Base-by-base conservation (phyloP, 2,329 filamentous ascomycete genomes). In the Fusarium paranaense region DNA sequence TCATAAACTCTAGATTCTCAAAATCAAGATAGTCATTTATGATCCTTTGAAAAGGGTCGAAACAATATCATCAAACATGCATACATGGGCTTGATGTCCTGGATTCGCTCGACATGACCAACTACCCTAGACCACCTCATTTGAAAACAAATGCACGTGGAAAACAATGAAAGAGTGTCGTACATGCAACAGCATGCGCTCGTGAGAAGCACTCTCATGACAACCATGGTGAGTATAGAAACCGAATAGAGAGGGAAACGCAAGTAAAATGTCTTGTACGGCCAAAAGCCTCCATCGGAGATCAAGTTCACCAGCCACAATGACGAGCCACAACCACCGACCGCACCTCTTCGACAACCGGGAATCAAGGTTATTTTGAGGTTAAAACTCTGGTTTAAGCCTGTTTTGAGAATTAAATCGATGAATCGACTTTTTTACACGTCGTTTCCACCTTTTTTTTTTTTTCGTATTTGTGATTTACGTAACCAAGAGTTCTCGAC, bases 311-410 rank as follows among this genome's bases (percentile, higher is more conserved):
- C 45, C 16, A 50, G 45, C 45, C 45, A 50, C 45, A 30, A 18
- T n/a, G 16, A 30, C 16, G 8, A 50, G 45, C 25, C 45, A 50
- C 45, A 50, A 16, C 8, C 9, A 4, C 16, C 45, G 18, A 30
- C 45, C 16, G 16, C 25, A 50, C 25, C 45, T 50, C 16, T 10
- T 50, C 16, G 6, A 18, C 25, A 30, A 30, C 2, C 10, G 4
- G 2, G 16, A 30, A 50, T 50, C 45, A 50, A 50, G 45, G 45
- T 50, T 50, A 50, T 50, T 50, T 50, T 50, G 45, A 50, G 45
- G 45, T 50, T 50, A 50, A 50, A 50, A 50, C 45, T 50, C 45
- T 50, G 45, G 45, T 50, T 50, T 30, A 50, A 50, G 45, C 25
- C 25, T 50, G 45, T 30, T 50, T 50, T 30, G 45, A 50, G 9